Evolutionary conservation across 148 eudicot species (phyloP), one percentile per base, ranked within the genome.

Genomic region (Chenopodium formosanum): DNA sequence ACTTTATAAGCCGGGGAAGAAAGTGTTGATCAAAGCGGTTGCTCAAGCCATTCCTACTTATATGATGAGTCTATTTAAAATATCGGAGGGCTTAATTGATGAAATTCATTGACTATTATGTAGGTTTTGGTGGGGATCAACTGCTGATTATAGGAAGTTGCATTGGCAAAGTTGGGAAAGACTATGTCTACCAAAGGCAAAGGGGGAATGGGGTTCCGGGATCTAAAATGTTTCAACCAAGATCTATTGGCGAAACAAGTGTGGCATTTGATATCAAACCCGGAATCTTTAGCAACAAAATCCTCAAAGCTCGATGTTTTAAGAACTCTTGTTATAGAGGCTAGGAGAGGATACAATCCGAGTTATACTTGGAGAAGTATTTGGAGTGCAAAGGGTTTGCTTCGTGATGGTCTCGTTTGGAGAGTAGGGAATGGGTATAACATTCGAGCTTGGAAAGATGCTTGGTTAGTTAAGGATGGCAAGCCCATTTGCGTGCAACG

Each of bases 291-390:
- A 5, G 10, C n/a, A 1, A 1, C 12, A 0, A 23, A 5, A 6
- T 7, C 7, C 31, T 65, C 29, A n/a, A 65, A 12, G 34, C 31
- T n/a, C 8, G 9, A 65, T 65, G 25, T 65, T 31, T 65, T 12
- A 65, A 65, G 13, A 27, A 65, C 7, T 65, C 70, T 65, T 4
- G 31, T 70, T 3, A 46, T 70, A 13, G 73, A 70, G 20, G 73
- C 46, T 34, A 4, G 20, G 0, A 9, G 44, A 12, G 63, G 63
- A 1, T 25, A 22, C 12, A 7, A 48, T 27, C 77, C 77, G 2
- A 48, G 77, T 34, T 74, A 9, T 27, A 10, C 63, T 4, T 74
- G 77, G 64, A n/a, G 77, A 19, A 74, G 77, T 48, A n/a, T 74
- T 9, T 50, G 62, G 77, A 64, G 77, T 4, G 77, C 77, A 1